Conservation (phyloP, 352 stramenopile species). For the Globisporangium orthogonon region DNA sequence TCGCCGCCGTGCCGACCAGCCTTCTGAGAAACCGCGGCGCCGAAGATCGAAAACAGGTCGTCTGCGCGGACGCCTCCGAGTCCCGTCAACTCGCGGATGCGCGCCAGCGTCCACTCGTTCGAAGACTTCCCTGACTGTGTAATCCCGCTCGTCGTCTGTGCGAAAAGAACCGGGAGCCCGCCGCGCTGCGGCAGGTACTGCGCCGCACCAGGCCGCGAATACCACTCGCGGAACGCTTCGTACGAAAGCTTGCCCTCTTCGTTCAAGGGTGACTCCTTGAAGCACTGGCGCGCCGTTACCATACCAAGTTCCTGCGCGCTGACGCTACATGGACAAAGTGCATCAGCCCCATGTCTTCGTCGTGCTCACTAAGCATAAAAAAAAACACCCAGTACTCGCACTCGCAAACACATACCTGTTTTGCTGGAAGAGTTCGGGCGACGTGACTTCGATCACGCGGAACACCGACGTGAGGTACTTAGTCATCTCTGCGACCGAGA, state of each 20-base stretch:
- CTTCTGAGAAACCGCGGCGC: constrained; percentile 16
- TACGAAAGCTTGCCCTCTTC: constrained; percentile 66
- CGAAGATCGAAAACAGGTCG: constrained; percentile 59
- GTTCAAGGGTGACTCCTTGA: constrained; percentile 60
- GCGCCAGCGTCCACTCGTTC: constrained; percentile 12
- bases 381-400: not conserved
- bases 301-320: constrained; percentile 55
- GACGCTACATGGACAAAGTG: constrained; percentile 21
- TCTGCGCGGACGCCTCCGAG: constrained; percentile 39
- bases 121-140: not conserved
- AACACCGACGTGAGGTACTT: constrained; percentile 86
- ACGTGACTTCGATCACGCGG: constrained; percentile 63
- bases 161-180: constrained; percentile 1
- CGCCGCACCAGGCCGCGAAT: constrained; percentile 53
- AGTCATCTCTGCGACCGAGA: constrained; percentile 80
- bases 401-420: constrained; percentile 36
- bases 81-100: constrained; percentile 48
- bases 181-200: constrained; percentile 19
- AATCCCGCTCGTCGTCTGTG: constrained; percentile 6
- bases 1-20: not conserved
- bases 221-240: constrained; percentile 71
- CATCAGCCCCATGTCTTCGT: not conserved
- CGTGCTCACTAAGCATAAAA: not conserved
- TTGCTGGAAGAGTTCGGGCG: constrained; percentile 62
- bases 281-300: constrained; percentile 71